Evolutionary conservation across 768 basidiomycete species (phyloP).

Genomic region (Termitomyces sp.): DNA sequence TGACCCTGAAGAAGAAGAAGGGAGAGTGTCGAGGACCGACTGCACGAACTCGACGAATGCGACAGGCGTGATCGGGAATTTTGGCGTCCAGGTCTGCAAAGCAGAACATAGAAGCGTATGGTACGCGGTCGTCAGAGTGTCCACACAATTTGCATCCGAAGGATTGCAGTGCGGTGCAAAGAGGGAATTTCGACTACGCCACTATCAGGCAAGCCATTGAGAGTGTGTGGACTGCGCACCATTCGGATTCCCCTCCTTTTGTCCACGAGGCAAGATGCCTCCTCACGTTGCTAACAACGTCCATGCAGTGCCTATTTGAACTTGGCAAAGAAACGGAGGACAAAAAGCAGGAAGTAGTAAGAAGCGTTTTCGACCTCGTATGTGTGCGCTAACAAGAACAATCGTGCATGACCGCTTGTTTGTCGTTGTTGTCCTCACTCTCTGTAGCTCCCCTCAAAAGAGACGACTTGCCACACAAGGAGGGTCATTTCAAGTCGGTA

Average conservation of each 20-base stretch:
- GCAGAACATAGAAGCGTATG: slow-evolving; percentile 60
- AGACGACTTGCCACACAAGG: no score
- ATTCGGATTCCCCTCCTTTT: slow-evolving; percentile 56
- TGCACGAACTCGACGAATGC: slow-evolving; percentile 60
- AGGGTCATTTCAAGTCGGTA: no score
- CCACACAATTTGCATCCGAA: slow-evolving; percentile 44
- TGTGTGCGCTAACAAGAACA: background rate
- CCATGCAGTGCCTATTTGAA: slow-evolving; percentile 33
- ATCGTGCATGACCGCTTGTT: background rate
- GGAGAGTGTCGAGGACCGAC: slow-evolving; percentile 53
- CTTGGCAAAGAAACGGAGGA: background rate
- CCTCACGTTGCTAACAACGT: slow-evolving; percentile 51
- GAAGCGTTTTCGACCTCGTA: background rate
- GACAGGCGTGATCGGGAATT: slow-evolving; percentile 39
- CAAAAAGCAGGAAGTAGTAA: background rate
- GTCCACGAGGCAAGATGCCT: slow-evolving; percentile 49
- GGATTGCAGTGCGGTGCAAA: slow-evolving; percentile 55
- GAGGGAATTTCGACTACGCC: slow-evolving; percentile 55
- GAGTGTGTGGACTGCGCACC: slow-evolving; percentile 34
- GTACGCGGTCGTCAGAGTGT: slow-evolving; percentile 61
- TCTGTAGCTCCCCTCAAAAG: no score
- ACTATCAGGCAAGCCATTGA: slow-evolving; percentile 7
- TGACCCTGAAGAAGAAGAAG: slow-evolving; percentile 64
- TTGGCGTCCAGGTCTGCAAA: slow-evolving; percentile 50
- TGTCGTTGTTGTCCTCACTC: background rate